A percentile compares a stretch with the other conserved stretches of the same genome.
Conservation (phyloP, 306 rosid genomes). For the Prunus salicina region DNA sequence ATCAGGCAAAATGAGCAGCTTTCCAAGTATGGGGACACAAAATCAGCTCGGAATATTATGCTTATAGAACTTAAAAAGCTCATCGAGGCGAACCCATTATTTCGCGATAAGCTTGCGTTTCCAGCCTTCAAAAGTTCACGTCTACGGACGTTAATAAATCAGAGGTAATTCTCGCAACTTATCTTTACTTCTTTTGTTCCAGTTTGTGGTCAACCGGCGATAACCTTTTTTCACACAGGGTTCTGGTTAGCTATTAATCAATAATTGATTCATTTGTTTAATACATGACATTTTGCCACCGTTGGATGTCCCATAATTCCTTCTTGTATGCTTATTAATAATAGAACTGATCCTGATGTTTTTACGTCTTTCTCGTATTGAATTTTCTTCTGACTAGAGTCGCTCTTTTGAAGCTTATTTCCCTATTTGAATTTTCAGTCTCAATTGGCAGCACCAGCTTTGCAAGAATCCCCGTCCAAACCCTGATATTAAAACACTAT, state of each 20-base stretch:
- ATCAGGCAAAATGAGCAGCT: constrained; percentile 52
- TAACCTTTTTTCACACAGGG: constrained; percentile 2
- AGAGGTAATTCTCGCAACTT: constrained; percentile 30
- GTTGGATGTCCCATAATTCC: not conserved
- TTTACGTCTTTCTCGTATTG: not conserved
- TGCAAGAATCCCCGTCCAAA: constrained; percentile 51
- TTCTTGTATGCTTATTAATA: not conserved
- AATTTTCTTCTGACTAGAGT: not conserved
- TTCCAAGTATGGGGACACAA: constrained; percentile 50
- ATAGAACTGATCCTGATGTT: not conserved
- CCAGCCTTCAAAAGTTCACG: constrained; percentile 48
- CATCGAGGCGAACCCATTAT: constrained; percentile 44
- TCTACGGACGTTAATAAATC: constrained; percentile 42
- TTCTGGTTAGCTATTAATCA: not conserved
- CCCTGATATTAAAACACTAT: constrained; percentile 48
- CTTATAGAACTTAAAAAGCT: constrained; percentile 46
- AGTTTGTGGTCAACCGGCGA: not conserved
- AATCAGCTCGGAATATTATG: constrained; percentile 47
- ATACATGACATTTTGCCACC: not conserved
- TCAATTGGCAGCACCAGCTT: constrained; percentile 52
- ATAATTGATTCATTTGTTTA: not conserved
- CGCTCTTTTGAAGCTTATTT: constrained; percentile 9
- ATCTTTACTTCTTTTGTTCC: not conserved
- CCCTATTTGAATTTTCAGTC: constrained; percentile 24
- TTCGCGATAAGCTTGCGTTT: constrained; percentile 44